A percentile compares a stretch with the other conserved stretches of the same genome.
These are phyloP conservation scores for Euphrasia arctica DNA, from an alignment of 305 asterid genomes.

Conservation along the genomic window DNA sequence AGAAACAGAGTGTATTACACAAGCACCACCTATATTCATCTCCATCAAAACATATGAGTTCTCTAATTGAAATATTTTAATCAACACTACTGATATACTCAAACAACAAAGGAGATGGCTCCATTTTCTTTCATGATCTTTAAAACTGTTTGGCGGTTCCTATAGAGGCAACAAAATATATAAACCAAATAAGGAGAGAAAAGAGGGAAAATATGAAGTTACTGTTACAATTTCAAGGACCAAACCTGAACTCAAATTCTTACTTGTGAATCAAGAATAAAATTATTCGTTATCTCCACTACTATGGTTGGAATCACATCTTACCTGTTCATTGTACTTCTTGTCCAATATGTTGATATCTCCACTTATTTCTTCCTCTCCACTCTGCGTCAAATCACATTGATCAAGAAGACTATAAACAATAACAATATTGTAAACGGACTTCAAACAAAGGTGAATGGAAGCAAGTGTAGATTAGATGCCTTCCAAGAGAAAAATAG, in stretches of 20 bases:
- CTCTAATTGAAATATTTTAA: conserved; percentile 8
- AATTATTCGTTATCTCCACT: background rate
- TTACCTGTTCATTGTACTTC: conserved; percentile 74
- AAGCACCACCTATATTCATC: conserved; percentile 10
- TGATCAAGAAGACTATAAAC: conserved; percentile 34
- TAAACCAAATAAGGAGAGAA: conserved; percentile 9
- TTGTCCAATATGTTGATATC: conserved; percentile 56
- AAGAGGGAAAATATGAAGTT: background rate
- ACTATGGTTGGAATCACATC: conserved; percentile 24
- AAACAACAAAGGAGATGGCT: conserved; percentile 10
- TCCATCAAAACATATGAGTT: conserved; percentile 6
- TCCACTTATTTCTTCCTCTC: conserved; percentile 59
- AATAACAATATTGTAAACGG: conserved; percentile 21
- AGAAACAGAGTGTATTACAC: conserved; percentile 5
- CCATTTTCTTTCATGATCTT: conserved; percentile 7
- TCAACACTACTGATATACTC: conserved; percentile 12
- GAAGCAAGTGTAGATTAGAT: conserved; percentile 23
- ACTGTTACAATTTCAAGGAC: conserved; percentile 8
- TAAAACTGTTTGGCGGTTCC: conserved; percentile 2
- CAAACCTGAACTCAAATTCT: conserved; percentile 13
- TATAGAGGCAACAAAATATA: conserved; percentile 2
- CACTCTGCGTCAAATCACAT: conserved; percentile 59
- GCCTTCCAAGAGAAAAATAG: conserved; percentile 23
- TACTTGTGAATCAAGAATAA: conserved; percentile 3
- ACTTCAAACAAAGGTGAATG: conserved; percentile 24